Conservation (phyloP, 1,284 basidiomycete genomes). For the Wolfiporia cocos region DNA sequence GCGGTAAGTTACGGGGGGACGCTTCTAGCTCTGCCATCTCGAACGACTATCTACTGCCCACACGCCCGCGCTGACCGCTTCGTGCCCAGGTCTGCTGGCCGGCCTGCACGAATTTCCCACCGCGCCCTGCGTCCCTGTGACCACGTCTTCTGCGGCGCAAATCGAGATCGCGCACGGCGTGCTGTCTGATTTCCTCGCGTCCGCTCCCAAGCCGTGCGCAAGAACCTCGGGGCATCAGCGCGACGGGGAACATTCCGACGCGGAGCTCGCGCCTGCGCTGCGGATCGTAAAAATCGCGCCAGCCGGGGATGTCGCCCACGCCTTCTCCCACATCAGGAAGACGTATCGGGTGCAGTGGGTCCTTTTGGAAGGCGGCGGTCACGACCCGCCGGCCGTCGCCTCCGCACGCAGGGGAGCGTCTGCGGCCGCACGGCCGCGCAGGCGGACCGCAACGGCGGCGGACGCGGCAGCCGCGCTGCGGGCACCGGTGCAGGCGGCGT, state of each 20-base stretch:
- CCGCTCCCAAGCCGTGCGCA: constrained; percentile 2
- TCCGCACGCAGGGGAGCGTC: no score
- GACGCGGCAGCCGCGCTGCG: no score
- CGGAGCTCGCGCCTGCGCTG: constrained; percentile 11
- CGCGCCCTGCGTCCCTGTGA: constrained; percentile 35
- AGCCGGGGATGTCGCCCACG: constrained; percentile 68
- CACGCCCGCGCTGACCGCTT: constrained; percentile 7
- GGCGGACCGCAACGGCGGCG: no score
- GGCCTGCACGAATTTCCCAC: constrained; percentile 85
- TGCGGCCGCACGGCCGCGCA: no score
- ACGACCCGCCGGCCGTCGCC: constrained; percentile 21
- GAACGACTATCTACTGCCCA: constrained; percentile 10
- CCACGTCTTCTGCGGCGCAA: constrained; percentile 27
- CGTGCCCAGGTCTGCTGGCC: constrained; percentile 71
- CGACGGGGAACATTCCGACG: not conserved
- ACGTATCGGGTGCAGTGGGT: constrained; percentile 82
- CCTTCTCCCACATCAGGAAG: constrained; percentile 90
- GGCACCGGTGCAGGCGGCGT: constrained; percentile 25
- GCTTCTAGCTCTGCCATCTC: constrained; percentile 3
- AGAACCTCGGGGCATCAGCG: constrained; percentile 5
- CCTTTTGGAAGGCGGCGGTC: constrained; percentile 45
- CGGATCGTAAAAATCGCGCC: constrained; percentile 41
- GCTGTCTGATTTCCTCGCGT: constrained; percentile 36
- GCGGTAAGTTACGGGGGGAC: constrained; percentile 44
- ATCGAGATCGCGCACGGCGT: constrained; percentile 34